Base-by-base conservation (phyloP, 345 rosid species). In the Turnera subulata region DNA sequence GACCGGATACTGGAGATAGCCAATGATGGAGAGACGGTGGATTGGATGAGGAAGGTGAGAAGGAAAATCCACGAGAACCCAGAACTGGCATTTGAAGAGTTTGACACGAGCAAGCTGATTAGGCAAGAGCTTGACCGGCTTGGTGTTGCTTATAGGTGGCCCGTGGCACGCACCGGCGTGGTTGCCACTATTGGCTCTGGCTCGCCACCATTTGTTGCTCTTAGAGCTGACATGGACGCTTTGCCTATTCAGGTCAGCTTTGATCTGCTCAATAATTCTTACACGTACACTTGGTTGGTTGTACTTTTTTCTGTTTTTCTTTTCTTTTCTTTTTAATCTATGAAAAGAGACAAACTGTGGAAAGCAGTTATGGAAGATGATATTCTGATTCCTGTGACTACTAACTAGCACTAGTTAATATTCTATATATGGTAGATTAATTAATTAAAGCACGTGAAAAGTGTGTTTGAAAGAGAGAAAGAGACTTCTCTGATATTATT, bases 191-290 rank as follows among this genome's bases (percentile, higher is more conserved):
- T 84, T 47, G 91, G 91, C 11, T 73, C 84, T 15, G 83, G 84
- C 1, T 77, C 76, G 13, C 68, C 80, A 3, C 86, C 91, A 7
- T 77, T 79, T 49, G 81, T 76, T 29, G 91, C 86, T 43, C 69
- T 84, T 1, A 71, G 91, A 68, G 91, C 91, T 21, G 91, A 84
- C 50, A 84, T 81, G 84, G 91, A 84, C 47, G 91, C 91, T 57
- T 55, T 84, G 66, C 86, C 91, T 11, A 79, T 84, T 44, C 91
- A 77, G 83, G 91, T 84, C 7, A 18, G 42, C 21, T 24, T 45
- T 53, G 8, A 43, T 46, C 37, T n/a, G n/a, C n/a, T n/a, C n/a
- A n/a, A n/a, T n/a, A n/a, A n/a, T n/a, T n/a, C n/a, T n/a, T n/a
- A n/a, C n/a, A n/a, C n/a, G n/a, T n/a, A n/a, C n/a, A n/a, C n/a